phyloP scores from a whole-genome alignment of 2,329 filamentous ascomycete genomes.

The Plectosphaerella sp. region DNA sequence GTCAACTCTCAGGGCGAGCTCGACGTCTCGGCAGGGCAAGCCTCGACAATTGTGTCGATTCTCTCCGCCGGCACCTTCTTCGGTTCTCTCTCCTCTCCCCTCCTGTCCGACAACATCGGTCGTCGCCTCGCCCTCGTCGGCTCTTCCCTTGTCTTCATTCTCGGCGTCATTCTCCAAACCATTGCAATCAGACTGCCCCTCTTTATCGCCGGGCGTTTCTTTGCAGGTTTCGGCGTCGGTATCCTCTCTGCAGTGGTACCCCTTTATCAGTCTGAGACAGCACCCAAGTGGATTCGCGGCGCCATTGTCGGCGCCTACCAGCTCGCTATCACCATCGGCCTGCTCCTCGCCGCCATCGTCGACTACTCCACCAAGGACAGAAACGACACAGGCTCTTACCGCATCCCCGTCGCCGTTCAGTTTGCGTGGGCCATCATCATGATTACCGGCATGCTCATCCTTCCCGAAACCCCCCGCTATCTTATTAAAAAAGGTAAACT shows the following conservation, averaged over 20 bases:
- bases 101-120: slow-evolving; percentile 61
- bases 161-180: slow-evolving; percentile 65
- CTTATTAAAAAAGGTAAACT: slow-evolving; percentile 56
- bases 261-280: slow-evolving; percentile 68
- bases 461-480: slow-evolving; percentile 71
- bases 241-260: slow-evolving; percentile 68
- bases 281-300: slow-evolving; percentile 69
- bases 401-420: slow-evolving; percentile 59
- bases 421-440: slow-evolving; percentile 68
- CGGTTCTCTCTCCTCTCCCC: slow-evolving; percentile 58
- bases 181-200: slow-evolving; percentile 55
- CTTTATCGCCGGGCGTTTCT: slow-evolving; percentile 67
- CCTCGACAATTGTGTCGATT: slow-evolving; percentile 67
- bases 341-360: slow-evolving; percentile 62
- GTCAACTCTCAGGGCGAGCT: slow-evolving; percentile 33
- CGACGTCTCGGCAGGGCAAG: slow-evolving; percentile 47
- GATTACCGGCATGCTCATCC: slow-evolving; percentile 57
- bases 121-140: slow-evolving; percentile 60
- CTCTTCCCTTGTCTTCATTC: slow-evolving; percentile 58
- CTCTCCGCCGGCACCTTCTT: slow-evolving; percentile 75
- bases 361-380: slow-evolving; percentile 56
- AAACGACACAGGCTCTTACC: slow-evolving; percentile 53
- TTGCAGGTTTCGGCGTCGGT: slow-evolving; percentile 71
- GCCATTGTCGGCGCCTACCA: slow-evolving; percentile 68
- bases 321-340: slow-evolving; percentile 64